A percentile compares a stretch with the other conserved stretches of the same genome.
phyloP scores from a whole-genome alignment of 2,329 filamentous ascomycete species.

The Trichoderma gracile region DNA sequence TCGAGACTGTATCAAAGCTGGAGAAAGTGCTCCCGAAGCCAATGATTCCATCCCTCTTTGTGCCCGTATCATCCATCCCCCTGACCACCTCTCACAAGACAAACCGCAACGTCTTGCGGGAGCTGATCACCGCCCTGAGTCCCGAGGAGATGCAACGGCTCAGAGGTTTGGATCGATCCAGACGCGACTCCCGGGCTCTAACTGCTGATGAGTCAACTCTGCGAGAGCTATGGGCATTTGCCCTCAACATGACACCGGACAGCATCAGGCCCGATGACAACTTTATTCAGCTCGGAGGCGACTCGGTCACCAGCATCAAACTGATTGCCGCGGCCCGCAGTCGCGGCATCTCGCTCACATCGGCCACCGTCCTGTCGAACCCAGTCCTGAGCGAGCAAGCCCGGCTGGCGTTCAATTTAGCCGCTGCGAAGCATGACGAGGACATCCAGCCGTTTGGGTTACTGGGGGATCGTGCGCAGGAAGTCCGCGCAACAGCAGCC shows the following conservation, averaged over 20 bases:
- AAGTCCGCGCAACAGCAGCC: not conserved
- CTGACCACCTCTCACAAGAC: conserved; percentile 3
- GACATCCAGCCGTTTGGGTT: conserved; percentile 1
- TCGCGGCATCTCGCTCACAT: conserved; percentile 5
- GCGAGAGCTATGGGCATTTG: conserved; percentile 39
- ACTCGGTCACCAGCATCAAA: conserved; percentile 52
- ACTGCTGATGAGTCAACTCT: conserved; percentile 30
- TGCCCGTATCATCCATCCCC: conserved; percentile 5
- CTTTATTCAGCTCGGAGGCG: conserved; percentile 52
- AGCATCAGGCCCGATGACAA: conserved; percentile 45
- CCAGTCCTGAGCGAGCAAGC: conserved; percentile 5
- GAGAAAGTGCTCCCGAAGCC: conserved; percentile 1
- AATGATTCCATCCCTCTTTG: not conserved
- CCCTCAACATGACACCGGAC: conserved; percentile 38
- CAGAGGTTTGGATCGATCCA: not conserved
- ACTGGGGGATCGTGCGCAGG: not conserved
- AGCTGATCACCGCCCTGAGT: not conserved
- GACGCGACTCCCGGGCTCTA: not conserved
- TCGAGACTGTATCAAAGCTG: not conserved
- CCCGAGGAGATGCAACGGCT: not conserved
- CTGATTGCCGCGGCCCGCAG: conserved; percentile 34
- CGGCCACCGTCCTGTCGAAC: not conserved
- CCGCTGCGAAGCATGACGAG: not conserved
- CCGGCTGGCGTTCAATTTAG: not conserved
- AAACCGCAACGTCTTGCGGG: not conserved